Conservation (phyloP, 2,329 filamentous ascomycete genomes). For the Sporothrix schenckii region DNA sequence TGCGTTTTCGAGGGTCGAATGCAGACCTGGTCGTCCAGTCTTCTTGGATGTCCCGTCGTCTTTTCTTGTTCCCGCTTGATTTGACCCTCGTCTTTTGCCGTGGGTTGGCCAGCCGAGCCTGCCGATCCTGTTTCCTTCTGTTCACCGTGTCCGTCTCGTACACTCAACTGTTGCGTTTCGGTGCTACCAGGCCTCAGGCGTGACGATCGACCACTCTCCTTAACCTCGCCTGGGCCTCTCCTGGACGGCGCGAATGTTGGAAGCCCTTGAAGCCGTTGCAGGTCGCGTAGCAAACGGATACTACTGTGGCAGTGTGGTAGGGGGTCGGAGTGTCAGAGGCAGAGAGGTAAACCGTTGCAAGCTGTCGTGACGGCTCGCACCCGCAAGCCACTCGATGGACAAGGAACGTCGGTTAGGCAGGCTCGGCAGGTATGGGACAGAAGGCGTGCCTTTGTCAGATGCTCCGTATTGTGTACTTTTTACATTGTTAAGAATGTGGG, state of each 20-base stretch:
- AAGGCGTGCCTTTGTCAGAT: not conserved
- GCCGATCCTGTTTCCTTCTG: constrained; percentile 5
- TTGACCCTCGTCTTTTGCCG: constrained; percentile 13
- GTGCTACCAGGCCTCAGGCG: not conserved
- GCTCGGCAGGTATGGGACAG: not conserved
- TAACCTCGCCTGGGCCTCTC: not conserved
- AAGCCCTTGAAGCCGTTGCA: not conserved
- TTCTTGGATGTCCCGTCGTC: constrained; percentile 12
- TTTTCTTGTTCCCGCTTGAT: constrained; percentile 23
- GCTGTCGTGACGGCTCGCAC: not conserved
- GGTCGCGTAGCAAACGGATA: not conserved
- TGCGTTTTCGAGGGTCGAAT: not conserved
- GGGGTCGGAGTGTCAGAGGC: not conserved
- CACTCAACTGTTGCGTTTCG: not conserved
- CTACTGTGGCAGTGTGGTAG: constrained; percentile 7
- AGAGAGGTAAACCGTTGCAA: not conserved
- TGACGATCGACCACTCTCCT: not conserved
- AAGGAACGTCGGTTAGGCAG: not conserved
- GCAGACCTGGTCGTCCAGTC: too few species aligned
- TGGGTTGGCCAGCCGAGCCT: constrained; percentile 4
- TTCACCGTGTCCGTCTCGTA: not conserved
- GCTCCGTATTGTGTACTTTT: too few species aligned
- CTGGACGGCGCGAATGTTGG: not conserved
- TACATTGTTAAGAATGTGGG: too few species aligned
- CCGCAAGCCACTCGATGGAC: not conserved